Evolutionary conservation across 495 filamentous ascomycete species (phyloP), one percentile per base, ranked within the genome.

Genomic region (Lepidopterella palustris): DNA sequence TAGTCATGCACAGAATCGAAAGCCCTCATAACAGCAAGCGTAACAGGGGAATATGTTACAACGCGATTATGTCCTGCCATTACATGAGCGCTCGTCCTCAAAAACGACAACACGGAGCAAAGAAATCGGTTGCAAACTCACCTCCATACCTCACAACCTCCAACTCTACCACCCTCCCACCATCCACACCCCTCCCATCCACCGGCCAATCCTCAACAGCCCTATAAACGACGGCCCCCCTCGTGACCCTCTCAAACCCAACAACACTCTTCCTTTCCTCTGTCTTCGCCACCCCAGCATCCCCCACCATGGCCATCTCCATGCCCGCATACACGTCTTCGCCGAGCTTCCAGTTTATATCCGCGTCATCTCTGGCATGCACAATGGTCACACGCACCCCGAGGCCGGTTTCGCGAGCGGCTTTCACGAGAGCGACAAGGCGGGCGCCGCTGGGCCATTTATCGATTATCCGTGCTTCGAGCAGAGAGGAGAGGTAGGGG

Each of bases 1-100:
- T 42, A 8, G 13, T 20, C 3, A 42, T 42, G 39, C 39, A 50
- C 47, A 25, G 47, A 62, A 32, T 42, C 29, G 64, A 90, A 90
- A 0, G 84, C 79, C 55, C 85, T 77, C 68, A 87, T 73, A 13
- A 86, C 80, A 1, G 87, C 86, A 10, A 87, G 67, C 9, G 79
- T 69, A 10, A 88, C 81, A 10, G 78, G 74, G 2, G 77, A 68
- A 42, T 76, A 82, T 21, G 74, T 77, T 67, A 82, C 70, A 26
- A 86, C 64, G 13, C 77, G 63, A 62, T 84, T 85, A 58, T 87
- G 84, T n/a, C 79, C 82, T 85, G 56, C n/a, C 10, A 48, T 42
- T 40, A 53, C 20, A 13, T 4, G 26, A 4, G 6, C 45, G 13
- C n/a, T 59, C 11, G 55, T 1, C 23, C 2, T 20, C 3, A n/a